A percentile compares a stretch with the other conserved stretches of the same genome.
These are phyloP conservation scores for Chaetomium cochliodes DNA, from an alignment of 495 filamentous ascomycete species.

Conservation along the genomic window DNA sequence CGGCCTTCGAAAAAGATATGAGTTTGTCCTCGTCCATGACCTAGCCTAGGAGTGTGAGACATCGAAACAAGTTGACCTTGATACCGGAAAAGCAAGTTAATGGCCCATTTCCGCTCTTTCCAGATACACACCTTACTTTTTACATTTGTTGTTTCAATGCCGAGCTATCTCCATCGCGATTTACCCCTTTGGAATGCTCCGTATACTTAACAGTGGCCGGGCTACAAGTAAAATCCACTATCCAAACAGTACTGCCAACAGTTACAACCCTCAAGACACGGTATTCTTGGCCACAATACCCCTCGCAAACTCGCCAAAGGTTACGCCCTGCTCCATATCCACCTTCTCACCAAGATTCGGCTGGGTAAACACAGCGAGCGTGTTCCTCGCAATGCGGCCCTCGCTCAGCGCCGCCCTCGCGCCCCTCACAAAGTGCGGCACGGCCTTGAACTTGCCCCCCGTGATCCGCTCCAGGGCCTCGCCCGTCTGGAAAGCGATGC, in stretches of 20 bases:
- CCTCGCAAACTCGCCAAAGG: slow-evolving; percentile 85
- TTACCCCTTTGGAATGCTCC: too few species aligned
- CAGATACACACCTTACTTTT: too few species aligned
- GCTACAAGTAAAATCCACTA: not conserved
- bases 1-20: too few species aligned
- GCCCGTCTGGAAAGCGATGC: slow-evolving; percentile 94
- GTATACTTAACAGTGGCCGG: too few species aligned
- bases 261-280: slow-evolving; percentile 33
- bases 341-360: slow-evolving; percentile 89
- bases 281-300: slow-evolving; percentile 81
- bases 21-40: too few species aligned
- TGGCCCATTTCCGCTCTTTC: too few species aligned
- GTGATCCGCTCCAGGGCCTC: slow-evolving; percentile 90
- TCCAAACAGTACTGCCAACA: not conserved
- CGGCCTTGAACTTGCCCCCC: slow-evolving; percentile 80
- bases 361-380: slow-evolving; percentile 95
- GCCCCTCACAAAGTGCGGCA: slow-evolving; percentile 93
- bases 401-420: slow-evolving; percentile 47
- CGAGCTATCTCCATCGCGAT: too few species aligned
- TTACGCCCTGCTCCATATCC: slow-evolving; percentile 64
- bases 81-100: too few species aligned
- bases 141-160: too few species aligned
- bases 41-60: too few species aligned
- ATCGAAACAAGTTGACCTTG: too few species aligned
- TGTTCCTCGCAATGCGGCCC: slow-evolving; percentile 76